Conservation (phyloP, 371 early-diverging fungal species). For the Mortierella sp. region DNA sequence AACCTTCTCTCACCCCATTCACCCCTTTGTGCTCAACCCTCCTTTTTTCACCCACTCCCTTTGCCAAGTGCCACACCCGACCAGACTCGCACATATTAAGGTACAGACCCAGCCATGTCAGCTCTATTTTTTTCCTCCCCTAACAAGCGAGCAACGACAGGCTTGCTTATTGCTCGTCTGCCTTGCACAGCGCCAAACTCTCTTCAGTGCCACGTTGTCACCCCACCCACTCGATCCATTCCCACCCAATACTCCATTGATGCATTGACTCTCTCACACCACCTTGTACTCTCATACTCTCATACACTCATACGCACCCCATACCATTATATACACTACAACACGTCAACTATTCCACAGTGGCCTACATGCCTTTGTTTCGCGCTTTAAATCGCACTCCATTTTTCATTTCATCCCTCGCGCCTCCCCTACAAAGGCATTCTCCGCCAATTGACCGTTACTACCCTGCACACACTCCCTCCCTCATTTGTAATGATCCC, state of each 20-base stretch:
- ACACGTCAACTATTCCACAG: background rate
- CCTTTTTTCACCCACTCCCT: background rate
- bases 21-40: background rate
- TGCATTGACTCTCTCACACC: background rate
- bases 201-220: background rate
- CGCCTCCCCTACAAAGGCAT: background rate
- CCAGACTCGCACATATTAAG: background rate
- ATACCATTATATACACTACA: background rate
- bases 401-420: background rate
- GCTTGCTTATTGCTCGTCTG: background rate
- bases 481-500: background rate
- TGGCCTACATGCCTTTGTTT: background rate
- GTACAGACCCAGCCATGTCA: constrained; percentile 1
- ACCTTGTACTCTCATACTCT: background rate
- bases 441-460: background rate
- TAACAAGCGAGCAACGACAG: background rate
- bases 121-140: background rate
- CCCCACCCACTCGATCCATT: background rate
- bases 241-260: background rate
- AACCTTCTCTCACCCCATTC: background rate
- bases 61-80: constrained; percentile 6
- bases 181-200: background rate
- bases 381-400: background rate
- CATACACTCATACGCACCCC: background rate
- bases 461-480: background rate